Evolutionary conservation across 441 rosid species (phyloP).

Genomic region (Erysimum pusillum): DNA sequence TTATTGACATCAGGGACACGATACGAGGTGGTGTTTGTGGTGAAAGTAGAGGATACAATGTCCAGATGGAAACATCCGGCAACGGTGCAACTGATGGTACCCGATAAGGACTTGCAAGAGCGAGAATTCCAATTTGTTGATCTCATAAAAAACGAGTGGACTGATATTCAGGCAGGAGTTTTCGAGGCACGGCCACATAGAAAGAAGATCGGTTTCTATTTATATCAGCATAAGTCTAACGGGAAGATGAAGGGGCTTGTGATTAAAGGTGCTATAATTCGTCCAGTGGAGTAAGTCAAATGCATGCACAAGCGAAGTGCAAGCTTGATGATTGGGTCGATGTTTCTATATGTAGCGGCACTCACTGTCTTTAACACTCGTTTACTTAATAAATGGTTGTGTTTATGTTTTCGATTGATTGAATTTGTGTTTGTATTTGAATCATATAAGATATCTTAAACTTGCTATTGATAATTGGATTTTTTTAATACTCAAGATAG

Average conservation of each 20-base stretch:
- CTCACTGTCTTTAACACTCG: not conserved
- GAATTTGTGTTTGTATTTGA: not conserved
- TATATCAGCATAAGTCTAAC: conserved; percentile 54
- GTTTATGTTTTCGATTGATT: not conserved
- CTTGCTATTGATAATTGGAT: not conserved
- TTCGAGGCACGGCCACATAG: conserved; percentile 45
- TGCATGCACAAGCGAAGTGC: not conserved
- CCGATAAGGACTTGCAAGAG: conserved; percentile 49
- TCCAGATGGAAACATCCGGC: conserved; percentile 60
- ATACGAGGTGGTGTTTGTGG: conserved; percentile 56
- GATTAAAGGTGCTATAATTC: conserved; percentile 59
- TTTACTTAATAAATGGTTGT: not conserved
- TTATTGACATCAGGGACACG: conserved; percentile 52
- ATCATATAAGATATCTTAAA: not conserved
- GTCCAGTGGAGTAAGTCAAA: conserved; percentile 42
- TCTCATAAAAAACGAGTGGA: conserved; percentile 58
- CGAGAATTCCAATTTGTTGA: conserved; percentile 45
- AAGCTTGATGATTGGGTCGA: not conserved
- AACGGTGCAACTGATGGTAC: conserved; percentile 52
- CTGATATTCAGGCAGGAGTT: conserved; percentile 61
- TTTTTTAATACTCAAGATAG: no score
- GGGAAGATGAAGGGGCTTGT: conserved; percentile 60
- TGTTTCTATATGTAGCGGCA: not conserved
- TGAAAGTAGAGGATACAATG: conserved; percentile 54
- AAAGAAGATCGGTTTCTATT: conserved; percentile 47